These are phyloP conservation scores for Mrakia frigida DNA, from an alignment of 768 basidiomycete genomes.

Conservation along the genomic window DNA sequence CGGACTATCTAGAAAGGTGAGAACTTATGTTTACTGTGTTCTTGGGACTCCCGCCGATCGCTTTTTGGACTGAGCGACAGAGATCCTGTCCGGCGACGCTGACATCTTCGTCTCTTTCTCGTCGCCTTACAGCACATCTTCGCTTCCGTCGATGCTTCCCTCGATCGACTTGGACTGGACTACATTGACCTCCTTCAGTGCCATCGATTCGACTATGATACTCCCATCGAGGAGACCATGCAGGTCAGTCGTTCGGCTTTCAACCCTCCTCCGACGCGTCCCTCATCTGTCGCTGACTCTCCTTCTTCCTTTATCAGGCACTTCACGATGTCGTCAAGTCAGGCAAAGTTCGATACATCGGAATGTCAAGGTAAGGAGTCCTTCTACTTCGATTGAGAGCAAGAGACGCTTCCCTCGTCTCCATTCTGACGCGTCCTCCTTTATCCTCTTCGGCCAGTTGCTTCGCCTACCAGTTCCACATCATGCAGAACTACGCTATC, in stretches of 20 bases:
- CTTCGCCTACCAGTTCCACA: conserved; percentile 24
- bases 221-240: conserved; percentile 29
- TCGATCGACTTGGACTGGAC: conserved; percentile 11
- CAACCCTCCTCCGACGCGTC: no score
- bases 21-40: no score
- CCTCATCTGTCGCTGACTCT: no score
- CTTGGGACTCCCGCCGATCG: no score
- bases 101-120: neutral
- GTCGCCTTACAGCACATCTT: conserved; percentile 18
- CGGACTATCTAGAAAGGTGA: neutral
- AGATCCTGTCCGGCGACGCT: neutral
- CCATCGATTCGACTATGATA: conserved; percentile 28
- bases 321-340: conserved; percentile 29
- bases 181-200: conserved; percentile 30
- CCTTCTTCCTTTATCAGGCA: conserved; percentile 15
- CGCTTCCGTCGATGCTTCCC: conserved; percentile 13
- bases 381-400: neutral
- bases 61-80: no score
- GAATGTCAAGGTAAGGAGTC: conserved; percentile 18
- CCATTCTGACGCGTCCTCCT: neutral
- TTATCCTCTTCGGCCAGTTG: neutral
- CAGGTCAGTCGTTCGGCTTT: neutral
- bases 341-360: conserved; percentile 30
- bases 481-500: conserved; percentile 52
- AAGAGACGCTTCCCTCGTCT: neutral